phyloP scores from a whole-genome alignment of 1,139 yeast species.

The Pneumocystis carinii region DNA sequence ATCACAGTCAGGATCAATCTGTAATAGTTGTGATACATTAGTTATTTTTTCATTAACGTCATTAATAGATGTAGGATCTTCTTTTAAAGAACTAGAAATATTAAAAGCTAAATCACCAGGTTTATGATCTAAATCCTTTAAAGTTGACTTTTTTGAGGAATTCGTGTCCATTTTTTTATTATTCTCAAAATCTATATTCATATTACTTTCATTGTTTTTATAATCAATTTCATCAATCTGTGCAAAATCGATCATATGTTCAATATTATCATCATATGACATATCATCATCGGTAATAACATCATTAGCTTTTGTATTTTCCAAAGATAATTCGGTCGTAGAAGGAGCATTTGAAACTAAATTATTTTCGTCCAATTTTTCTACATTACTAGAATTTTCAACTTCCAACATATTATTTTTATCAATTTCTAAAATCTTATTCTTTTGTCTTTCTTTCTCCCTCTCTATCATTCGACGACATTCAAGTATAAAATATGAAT shows the following conservation, averaged over 20 bases:
- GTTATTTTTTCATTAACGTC: background rate
- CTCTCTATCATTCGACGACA: constrained; percentile 63
- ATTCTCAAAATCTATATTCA: background rate
- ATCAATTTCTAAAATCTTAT: constrained; percentile 11
- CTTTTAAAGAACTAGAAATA: background rate
- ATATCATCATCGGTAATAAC: constrained; percentile 10
- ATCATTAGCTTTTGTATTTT: constrained; percentile 8
- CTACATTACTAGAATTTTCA: constrained; percentile 22
- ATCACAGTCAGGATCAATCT: background rate
- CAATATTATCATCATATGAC: background rate
- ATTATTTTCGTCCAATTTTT: constrained; percentile 2
- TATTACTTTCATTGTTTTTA: background rate
- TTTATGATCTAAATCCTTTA: background rate
- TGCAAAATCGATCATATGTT: constrained; percentile 1
- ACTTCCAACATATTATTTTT: constrained; percentile 13
- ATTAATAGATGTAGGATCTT: background rate
- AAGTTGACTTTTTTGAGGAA: background rate
- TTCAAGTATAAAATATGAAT: constrained; percentile 51
- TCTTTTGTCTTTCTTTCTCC: constrained; percentile 42
- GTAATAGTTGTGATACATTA: background rate
- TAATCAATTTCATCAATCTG: constrained; percentile 1
- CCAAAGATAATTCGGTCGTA: constrained; percentile 5
- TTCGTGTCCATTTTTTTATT: background rate
- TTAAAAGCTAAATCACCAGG: background rate
- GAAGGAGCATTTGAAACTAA: background rate